These are phyloP conservation scores for Xylona heveae DNA, from an alignment of 495 filamentous ascomycete species.

Conservation along the genomic window DNA sequence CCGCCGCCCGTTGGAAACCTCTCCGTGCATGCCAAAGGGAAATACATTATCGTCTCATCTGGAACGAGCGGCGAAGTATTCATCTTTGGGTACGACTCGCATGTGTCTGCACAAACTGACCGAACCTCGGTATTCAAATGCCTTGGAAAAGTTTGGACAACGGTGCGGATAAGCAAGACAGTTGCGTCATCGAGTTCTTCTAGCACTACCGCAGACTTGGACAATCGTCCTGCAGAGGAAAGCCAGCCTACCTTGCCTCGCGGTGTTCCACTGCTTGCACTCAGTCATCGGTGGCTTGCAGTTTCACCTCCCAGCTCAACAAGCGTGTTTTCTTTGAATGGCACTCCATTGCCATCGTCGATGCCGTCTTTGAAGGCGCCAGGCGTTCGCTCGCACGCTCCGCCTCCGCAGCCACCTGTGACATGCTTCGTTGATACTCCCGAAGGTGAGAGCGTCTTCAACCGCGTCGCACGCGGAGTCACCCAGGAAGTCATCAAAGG, in stretches of 20 bases:
- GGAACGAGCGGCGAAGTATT: constrained; percentile 71
- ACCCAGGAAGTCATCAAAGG: constrained; percentile 82
- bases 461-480: constrained; percentile 68
- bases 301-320: constrained; percentile 57
- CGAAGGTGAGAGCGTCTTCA: constrained; percentile 59
- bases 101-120: constrained; percentile 13
- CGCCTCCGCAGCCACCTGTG: constrained; percentile 52
- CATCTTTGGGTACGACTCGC: constrained; percentile 35
- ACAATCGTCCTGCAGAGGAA: constrained; percentile 26
- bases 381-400: constrained; percentile 44
- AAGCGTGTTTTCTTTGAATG: constrained; percentile 36
- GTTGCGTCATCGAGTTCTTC: constrained; percentile 30
- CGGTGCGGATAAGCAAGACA: constrained; percentile 33
- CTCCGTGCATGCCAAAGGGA: constrained; percentile 42
- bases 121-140: constrained; percentile 29
- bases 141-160: constrained; percentile 74
- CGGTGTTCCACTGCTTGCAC: constrained; percentile 43
- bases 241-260: constrained; percentile 16
- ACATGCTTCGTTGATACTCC: constrained; percentile 60
- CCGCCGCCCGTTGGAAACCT: constrained; percentile 50
- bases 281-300: constrained; percentile 69
- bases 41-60: constrained; percentile 49
- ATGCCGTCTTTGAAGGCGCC: constrained; percentile 31
- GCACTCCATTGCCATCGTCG: constrained; percentile 24
- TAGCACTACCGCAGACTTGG: constrained; percentile 29